A percentile compares a stretch with the other conserved stretches of the same genome.
Evolutionary conservation across 441 rosid genomes (phyloP).

Genomic region (Jatropha multifida): DNA sequence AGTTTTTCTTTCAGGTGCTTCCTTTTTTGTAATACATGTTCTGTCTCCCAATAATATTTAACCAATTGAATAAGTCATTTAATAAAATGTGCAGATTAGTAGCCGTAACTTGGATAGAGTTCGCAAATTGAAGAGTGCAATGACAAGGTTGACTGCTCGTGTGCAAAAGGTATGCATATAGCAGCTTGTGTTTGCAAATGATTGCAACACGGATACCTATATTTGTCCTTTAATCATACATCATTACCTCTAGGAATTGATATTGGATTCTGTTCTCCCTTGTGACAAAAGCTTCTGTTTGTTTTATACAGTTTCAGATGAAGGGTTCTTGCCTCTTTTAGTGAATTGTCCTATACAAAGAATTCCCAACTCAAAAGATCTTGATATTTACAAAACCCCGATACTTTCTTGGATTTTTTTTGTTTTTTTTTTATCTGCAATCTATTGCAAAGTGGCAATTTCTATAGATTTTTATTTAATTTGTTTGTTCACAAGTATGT

Average conservation of each 20-base stretch:
- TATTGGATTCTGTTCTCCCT: not conserved
- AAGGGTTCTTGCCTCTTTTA: no score
- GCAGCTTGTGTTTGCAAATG: not conserved
- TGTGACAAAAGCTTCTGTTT: not conserved
- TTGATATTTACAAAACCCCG: not conserved
- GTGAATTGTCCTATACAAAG: no score
- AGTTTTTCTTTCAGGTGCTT: not conserved
- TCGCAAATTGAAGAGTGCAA: slow-evolving; percentile 94
- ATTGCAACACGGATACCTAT: not conserved
- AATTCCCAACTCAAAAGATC: no score
- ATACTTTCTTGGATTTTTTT: no score
- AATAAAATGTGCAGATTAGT: slow-evolving; percentile 61
- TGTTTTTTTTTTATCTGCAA: not conserved
- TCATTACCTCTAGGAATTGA: not conserved
- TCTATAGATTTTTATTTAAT: no score
- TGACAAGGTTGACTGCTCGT: slow-evolving; percentile 93
- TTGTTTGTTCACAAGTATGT: no score
- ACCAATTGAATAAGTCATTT: not conserved
- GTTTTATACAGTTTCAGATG: not conserved
- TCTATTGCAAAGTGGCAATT: no score
- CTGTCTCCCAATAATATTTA: not conserved
- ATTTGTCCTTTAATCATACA: not conserved
- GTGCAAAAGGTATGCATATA: slow-evolving; percentile 73
- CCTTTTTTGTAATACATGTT: not conserved
- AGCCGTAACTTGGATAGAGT: slow-evolving; percentile 96